Conservation (phyloP, 2,329 filamentous ascomycete species). For the Aureobasidium zeae region DNA sequence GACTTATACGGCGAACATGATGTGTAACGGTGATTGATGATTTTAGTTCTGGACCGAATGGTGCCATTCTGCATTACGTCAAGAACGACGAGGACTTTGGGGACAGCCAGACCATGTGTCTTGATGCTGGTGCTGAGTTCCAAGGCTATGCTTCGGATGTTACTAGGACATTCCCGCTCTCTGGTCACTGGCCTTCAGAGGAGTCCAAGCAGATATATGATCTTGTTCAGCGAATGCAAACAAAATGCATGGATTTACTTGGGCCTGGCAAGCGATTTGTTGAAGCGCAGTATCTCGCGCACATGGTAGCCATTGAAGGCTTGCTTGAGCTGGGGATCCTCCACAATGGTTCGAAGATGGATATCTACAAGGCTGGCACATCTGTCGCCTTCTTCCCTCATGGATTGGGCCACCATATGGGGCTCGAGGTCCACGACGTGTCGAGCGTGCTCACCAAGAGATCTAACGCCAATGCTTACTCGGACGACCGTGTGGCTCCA, state of each 20-base stretch:
- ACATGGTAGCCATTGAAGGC: constrained; percentile 61
- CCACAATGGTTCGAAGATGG: constrained; percentile 47
- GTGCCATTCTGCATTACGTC: constrained; percentile 76
- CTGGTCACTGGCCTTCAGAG: constrained; percentile 54
- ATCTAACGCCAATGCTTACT: constrained; percentile 34
- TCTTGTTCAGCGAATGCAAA: constrained; percentile 74
- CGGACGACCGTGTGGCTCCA: constrained; percentile 70
- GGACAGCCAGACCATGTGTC: constrained; percentile 63
- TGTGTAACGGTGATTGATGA: too few relatives aligned
- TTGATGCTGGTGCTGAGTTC: constrained; percentile 85
- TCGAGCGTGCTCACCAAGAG: constrained; percentile 12
- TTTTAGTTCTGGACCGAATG: constrained; percentile 58
- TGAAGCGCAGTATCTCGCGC: constrained; percentile 63
- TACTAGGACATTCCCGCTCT: constrained; percentile 76
- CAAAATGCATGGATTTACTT: constrained; percentile 58
- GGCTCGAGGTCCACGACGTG: constrained; percentile 81
- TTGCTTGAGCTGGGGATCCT: constrained; percentile 65
- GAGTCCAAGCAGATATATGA: constrained; percentile 67
- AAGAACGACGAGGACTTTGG: constrained; percentile 65
- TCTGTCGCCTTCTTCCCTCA: constrained; percentile 88
- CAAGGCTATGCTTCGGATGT: constrained; percentile 81
- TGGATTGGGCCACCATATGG: constrained; percentile 81
- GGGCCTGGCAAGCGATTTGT: constrained; percentile 62
- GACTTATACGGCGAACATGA: too few relatives aligned
- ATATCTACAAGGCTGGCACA: constrained; percentile 69